These are phyloP conservation scores for Tulasnella sp. DNA, from an alignment of 768 basidiomycete species.

Conservation along the genomic window DNA sequence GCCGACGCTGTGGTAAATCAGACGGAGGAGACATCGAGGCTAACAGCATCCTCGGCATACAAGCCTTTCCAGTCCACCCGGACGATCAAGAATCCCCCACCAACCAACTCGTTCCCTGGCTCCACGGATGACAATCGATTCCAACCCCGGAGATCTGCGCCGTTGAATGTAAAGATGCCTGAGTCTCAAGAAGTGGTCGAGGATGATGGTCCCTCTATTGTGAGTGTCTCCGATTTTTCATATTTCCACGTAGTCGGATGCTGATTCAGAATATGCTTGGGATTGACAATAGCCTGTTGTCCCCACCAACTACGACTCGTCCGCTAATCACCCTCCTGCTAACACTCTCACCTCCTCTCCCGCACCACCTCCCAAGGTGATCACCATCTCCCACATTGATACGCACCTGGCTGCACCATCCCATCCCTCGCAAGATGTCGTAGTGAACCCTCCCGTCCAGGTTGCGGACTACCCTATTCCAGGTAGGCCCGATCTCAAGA, in stretches of 20 bases:
- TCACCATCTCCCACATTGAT: constrained; percentile 38
- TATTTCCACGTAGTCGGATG: too few species aligned
- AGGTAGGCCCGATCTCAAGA: too few species aligned
- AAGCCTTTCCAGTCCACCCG: neutral
- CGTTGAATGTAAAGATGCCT: constrained; percentile 12
- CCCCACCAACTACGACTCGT: constrained; percentile 49
- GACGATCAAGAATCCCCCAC: neutral
- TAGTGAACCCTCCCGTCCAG: constrained; percentile 12
- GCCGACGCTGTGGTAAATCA: too few species aligned
- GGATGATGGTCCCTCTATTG: constrained; percentile 20
- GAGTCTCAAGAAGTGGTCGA: constrained; percentile 19
- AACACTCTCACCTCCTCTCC: constrained; percentile 21
- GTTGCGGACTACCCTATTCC: too few species aligned
- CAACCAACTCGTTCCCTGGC: neutral
- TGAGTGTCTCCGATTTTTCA: constrained; percentile 8
- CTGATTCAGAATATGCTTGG: too few species aligned
- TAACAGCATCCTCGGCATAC: neutral
- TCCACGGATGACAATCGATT: neutral
- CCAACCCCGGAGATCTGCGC: constrained; percentile 9
- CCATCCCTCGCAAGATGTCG: neutral
- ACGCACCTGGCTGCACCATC: constrained; percentile 42
- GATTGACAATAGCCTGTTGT: constrained; percentile 47
- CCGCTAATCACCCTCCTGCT: constrained; percentile 28
- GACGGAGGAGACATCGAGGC: neutral
- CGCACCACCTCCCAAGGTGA: constrained; percentile 35